Percentiles rank a stretch among this genome's conserved stretches.
phyloP scores from a whole-genome alignment of 176 grass and related monocot species.

The Miscanthus lutarioriparius region DNA sequence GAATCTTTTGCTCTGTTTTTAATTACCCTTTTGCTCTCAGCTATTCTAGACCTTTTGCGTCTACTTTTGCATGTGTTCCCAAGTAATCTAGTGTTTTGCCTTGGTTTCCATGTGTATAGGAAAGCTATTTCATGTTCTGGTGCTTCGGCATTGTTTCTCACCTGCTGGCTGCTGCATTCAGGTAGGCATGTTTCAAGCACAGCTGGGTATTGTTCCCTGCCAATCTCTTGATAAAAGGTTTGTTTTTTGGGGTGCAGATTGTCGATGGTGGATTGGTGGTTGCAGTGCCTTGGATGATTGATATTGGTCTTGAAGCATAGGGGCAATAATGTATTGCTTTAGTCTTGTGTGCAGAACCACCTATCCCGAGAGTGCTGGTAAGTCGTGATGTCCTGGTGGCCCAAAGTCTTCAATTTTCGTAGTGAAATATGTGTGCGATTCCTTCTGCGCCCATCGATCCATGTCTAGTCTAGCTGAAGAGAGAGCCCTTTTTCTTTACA shows the following conservation, averaged over 20 bases:
- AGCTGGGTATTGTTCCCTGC: not conserved
- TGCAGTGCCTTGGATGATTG: not conserved
- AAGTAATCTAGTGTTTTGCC: not conserved
- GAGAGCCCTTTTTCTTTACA: not conserved
- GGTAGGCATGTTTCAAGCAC: not conserved
- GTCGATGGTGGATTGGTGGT: not conserved
- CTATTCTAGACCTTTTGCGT: not conserved
- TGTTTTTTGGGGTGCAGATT: not conserved
- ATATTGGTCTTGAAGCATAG: not conserved
- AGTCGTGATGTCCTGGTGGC: not conserved
- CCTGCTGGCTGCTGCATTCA: not conserved
- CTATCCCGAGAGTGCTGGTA: not conserved
- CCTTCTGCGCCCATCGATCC: not conserved
- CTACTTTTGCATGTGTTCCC: not conserved
- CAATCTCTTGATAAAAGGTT: not conserved
- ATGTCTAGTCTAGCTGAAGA: not conserved
- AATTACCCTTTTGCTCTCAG: not conserved
- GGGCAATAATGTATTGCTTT: slow-evolving; percentile 21
- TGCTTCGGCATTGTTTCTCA: not conserved
- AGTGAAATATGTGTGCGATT: not conserved
- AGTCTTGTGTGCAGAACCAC: not conserved
- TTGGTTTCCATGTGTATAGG: not conserved
- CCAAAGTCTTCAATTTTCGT: not conserved
- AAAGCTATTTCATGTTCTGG: not conserved
- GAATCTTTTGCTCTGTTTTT: not conserved